Conservation (phyloP, 208 protist species). For the Acanthamoeba healyi region DNA sequence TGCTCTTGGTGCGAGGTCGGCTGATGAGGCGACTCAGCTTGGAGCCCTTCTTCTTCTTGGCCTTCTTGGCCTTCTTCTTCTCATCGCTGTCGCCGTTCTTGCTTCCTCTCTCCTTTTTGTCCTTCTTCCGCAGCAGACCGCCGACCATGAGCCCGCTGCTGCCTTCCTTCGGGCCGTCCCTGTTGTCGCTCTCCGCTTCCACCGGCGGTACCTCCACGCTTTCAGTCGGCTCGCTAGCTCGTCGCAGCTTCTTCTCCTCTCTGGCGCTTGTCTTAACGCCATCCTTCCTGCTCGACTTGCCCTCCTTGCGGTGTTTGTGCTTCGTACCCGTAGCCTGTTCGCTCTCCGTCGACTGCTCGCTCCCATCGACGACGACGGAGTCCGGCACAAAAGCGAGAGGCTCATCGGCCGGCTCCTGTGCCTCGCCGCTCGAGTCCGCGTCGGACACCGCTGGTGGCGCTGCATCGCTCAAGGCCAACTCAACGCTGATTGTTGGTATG, state of each 20-base stretch:
- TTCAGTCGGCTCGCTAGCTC: background rate
- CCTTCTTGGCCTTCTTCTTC: constrained; percentile 1
- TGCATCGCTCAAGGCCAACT: too few relatives aligned
- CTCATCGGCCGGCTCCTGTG: too few relatives aligned
- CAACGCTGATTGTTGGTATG: too few relatives aligned
- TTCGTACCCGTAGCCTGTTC: background rate
- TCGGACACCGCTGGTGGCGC: too few relatives aligned
- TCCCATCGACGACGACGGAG: background rate
- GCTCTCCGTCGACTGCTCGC: background rate
- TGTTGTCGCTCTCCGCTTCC: background rate
- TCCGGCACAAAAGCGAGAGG: too few relatives aligned
- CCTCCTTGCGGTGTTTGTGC: background rate
- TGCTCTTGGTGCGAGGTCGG: background rate
- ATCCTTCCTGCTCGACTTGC: background rate
- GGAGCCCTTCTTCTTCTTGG: constrained; percentile 9
- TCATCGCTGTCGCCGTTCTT: background rate
- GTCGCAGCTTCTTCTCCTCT: background rate
- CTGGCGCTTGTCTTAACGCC: background rate
- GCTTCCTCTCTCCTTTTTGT: background rate
- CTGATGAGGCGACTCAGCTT: background rate
- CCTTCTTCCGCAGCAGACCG: background rate
- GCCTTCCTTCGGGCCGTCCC: background rate
- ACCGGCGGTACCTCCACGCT: background rate
- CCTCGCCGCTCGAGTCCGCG: too few relatives aligned
- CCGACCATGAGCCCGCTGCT: background rate